Evolutionary conservation across 352 stramenopile genomes (phyloP).

Genomic region (Pythium biforme): DNA sequence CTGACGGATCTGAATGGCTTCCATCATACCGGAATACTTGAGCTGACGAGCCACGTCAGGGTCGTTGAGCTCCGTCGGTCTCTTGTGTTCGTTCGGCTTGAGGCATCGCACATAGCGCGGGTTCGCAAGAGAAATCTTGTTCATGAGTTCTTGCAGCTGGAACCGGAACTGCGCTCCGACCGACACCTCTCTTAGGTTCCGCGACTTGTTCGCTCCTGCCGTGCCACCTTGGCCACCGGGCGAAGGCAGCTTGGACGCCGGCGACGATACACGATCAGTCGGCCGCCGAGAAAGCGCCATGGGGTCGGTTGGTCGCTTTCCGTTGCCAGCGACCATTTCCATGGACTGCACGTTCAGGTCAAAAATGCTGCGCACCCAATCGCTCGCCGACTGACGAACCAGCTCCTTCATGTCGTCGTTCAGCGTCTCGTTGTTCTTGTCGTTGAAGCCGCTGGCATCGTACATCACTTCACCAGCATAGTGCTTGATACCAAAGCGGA

Average conservation of each 20-base stretch:
- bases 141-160: conserved; percentile 87
- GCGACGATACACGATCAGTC: conserved; percentile 38
- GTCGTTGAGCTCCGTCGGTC: conserved; percentile 75
- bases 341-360: conserved; percentile 86
- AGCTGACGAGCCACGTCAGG: conserved; percentile 82
- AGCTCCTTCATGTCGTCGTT: conserved; percentile 94
- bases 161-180: conserved; percentile 89
- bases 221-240: conserved; percentile 29
- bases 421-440: conserved; percentile 98
- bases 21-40: conserved; percentile 92
- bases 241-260: conserved; percentile 27
- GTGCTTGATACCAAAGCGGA: conserved; percentile 88
- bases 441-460: conserved; percentile 96
- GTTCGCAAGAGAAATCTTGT: conserved; percentile 87
- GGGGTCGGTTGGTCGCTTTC: conserved; percentile 60
- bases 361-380: conserved; percentile 86
- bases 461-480: conserved; percentile 96
- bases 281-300: conserved; percentile 63
- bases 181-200: conserved; percentile 83
- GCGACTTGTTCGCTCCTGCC: conserved; percentile 59
- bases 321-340: conserved; percentile 71
- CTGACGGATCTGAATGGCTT: conserved; percentile 89
- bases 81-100: conserved; percentile 88
- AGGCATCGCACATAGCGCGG: conserved; percentile 89
- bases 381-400: conserved; percentile 80